phyloP scores from a whole-genome alignment of 768 basidiomycete species.

The Hericium erinaceus region DNA sequence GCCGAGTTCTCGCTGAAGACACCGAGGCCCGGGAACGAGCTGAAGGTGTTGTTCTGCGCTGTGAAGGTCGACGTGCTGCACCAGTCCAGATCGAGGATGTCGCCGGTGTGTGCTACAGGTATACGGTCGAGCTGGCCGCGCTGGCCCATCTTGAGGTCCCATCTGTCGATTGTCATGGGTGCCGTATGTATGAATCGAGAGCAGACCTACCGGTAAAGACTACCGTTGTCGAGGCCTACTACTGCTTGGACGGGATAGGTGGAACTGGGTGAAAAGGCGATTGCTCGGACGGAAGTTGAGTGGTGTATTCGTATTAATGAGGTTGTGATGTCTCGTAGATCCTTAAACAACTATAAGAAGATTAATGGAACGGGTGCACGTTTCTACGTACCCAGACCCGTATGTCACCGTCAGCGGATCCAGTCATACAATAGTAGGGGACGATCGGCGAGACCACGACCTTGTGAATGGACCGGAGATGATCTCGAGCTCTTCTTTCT shows the following conservation, averaged over 20 bases:
- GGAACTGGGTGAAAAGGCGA: slow-evolving; percentile 60
- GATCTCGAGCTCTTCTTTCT: slow-evolving; percentile 63
- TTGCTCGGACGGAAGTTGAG: slow-evolving; percentile 55
- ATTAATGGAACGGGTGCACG: background rate
- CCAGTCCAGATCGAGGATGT: slow-evolving; percentile 74
- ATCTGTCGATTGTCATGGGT: slow-evolving; percentile 29
- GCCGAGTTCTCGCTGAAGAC: slow-evolving; percentile 4
- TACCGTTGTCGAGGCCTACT: slow-evolving; percentile 25
- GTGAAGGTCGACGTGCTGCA: slow-evolving; percentile 27
- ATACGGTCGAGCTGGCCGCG: slow-evolving; percentile 64
- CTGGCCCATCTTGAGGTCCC: slow-evolving; percentile 75
- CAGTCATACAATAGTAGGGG: slow-evolving; percentile 67
- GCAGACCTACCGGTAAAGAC: slow-evolving; percentile 38
- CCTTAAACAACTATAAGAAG: slow-evolving; percentile 30
- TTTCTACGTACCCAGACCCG: slow-evolving; percentile 60
- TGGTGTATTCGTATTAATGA: slow-evolving; percentile 66
- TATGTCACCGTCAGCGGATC: slow-evolving; percentile 72
- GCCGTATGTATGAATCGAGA: background rate
- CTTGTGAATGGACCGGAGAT: slow-evolving; percentile 63
- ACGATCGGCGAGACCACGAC: slow-evolving; percentile 60
- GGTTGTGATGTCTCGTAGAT: slow-evolving; percentile 61
- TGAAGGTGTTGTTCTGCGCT: slow-evolving; percentile 3
- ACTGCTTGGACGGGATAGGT: slow-evolving; percentile 62
- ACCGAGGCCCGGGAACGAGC: background rate
- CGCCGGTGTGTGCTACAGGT: slow-evolving; percentile 62